phyloP scores from a whole-genome alignment of 2,329 filamentous ascomycete species.

The Byssothecium circinans region DNA sequence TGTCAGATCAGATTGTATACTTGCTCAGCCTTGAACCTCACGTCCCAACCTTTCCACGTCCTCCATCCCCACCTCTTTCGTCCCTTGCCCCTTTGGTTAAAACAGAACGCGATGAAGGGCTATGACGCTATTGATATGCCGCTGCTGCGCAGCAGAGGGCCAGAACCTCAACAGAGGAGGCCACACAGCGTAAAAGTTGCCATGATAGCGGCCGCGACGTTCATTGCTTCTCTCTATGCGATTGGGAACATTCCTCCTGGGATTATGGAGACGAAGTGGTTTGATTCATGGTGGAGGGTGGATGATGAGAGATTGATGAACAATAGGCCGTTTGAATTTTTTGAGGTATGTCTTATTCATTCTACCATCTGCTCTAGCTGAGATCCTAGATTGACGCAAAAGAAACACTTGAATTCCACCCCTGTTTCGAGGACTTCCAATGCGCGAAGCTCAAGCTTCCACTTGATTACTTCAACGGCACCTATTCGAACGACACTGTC shows the following conservation, averaged over 20 bases:
- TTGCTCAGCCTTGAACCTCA: not conserved
- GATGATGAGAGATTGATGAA: no score
- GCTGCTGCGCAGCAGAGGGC: not conserved
- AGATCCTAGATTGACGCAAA: conserved; percentile 28
- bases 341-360: not conserved
- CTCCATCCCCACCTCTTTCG: not conserved
- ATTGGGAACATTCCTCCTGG: no score
- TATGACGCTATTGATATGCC: not conserved
- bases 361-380: conserved; percentile 12
- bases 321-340: no score
- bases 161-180: not conserved
- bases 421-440: conserved; percentile 35
- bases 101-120: not conserved
- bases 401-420: conserved; percentile 32
- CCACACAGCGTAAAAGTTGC: not conserved
- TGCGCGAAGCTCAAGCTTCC: conserved; percentile 42
- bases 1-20: no score
- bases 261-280: no score
- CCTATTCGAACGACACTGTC: conserved; percentile 27
- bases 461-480: conserved; percentile 43
- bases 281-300: no score
- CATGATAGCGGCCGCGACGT: no score
- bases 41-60: no score
- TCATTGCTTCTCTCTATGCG: no score
- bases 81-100: not conserved